Conservation (phyloP, 768 basidiomycete genomes). For the Pulveroboletus sp. region DNA sequence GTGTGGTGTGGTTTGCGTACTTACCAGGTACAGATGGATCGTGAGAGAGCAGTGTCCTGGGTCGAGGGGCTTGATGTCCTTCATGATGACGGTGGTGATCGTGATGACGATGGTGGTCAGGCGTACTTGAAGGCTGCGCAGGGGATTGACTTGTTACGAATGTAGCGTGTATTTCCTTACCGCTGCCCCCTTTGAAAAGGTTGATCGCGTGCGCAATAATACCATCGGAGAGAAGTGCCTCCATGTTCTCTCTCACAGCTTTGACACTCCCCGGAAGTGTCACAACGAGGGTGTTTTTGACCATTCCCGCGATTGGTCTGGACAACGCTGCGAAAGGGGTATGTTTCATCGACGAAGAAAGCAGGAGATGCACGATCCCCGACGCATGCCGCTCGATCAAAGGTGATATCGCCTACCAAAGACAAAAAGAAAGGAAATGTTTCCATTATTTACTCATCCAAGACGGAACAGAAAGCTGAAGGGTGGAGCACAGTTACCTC, state of each 20-base stretch:
- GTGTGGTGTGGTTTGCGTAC: slow-evolving; percentile 13
- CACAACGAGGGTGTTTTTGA: slow-evolving; percentile 60
- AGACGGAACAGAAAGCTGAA: neutral
- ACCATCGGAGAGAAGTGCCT: slow-evolving; percentile 51
- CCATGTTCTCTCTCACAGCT: slow-evolving; percentile 76
- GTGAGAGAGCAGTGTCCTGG: slow-evolving; percentile 57
- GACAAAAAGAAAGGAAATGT: neutral
- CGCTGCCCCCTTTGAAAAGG: slow-evolving; percentile 63
- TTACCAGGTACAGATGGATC: slow-evolving; percentile 66
- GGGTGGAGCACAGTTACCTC: slow-evolving; percentile 47
- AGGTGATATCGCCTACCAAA: slow-evolving; percentile 49
- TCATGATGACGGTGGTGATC: slow-evolving; percentile 26
- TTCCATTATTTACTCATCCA: neutral
- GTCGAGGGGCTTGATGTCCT: slow-evolving; percentile 44
- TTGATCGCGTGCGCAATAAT: slow-evolving; percentile 70
- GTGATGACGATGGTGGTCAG: slow-evolving; percentile 23
- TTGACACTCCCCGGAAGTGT: slow-evolving; percentile 85
- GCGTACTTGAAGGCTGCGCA: slow-evolving; percentile 10
- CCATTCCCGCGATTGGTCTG: slow-evolving; percentile 75
- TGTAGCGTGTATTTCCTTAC: slow-evolving; percentile 50
- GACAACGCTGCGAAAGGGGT: slow-evolving; percentile 81
- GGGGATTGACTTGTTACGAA: slow-evolving; percentile 35
- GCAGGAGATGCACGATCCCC: slow-evolving; percentile 70
- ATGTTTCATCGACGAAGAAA: slow-evolving; percentile 62
- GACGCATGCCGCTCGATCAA: slow-evolving; percentile 64